Evolutionary conservation across 2,329 filamentous ascomycete species (phyloP), one percentile per base, ranked within the genome.

Genomic region (Ophidiomyces ophidiicola): DNA sequence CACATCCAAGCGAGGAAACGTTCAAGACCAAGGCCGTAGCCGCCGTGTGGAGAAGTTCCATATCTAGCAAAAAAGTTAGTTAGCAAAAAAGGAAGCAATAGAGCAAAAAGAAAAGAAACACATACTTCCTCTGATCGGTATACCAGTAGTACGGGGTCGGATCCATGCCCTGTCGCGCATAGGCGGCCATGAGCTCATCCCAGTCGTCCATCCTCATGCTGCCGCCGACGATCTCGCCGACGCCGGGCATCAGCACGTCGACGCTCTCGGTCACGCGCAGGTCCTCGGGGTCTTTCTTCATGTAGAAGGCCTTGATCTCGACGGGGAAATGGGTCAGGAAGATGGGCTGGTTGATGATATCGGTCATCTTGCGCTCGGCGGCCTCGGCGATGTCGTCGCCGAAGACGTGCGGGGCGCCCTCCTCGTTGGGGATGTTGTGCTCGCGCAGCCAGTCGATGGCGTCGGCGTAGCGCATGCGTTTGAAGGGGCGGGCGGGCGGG

Each of bases 301-400:
- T 98, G 73, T 98, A 98, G 63, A 98, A 98, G 1, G 90, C 82
- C 72, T 98, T 98, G 72, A 98, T 94, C 67, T 88, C 85, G 44
- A 79, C 79, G 14, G 90, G 90, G 76, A 98, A 98, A 66, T 96
- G 88, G 2, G 88, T 96, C 29, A 96, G 72, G 69, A 96, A 84
- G 62, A 98, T 94, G 46, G 90, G 90, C 39, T 76, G 70, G 76
- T 92, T 90, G 70, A 98, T 93, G 51, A 80, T 82, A 60, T 98
- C 90, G 1, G 88, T 96, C 90, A 98, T 98, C 58, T 72, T 76
- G 53, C 90, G 82, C 72, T 98, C 90, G 8, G 90, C 90, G 8
- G 90, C 90, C 65, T 96, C 90, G 49, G 90, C 90, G 54, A 98
- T 98, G 59, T 98, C 90, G 59, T 98, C 90, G 48, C 90, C 90